Evolutionary conservation across 176 grass and related monocot species (phyloP).

Genomic region (Phoenix dactylifera): DNA sequence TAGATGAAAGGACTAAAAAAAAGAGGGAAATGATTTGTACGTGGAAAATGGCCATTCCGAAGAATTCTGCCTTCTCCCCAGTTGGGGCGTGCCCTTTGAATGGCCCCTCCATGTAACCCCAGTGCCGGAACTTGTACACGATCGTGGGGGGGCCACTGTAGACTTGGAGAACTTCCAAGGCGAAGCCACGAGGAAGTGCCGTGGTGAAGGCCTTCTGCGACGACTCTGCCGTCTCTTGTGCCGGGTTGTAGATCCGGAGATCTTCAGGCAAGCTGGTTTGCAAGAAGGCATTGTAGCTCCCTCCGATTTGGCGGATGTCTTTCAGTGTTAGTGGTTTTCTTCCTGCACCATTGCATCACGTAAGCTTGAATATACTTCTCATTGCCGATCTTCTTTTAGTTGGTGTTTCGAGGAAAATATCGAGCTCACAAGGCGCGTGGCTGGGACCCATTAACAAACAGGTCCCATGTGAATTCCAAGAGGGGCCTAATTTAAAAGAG

Average conservation of each 20-base stretch:
- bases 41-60: slow-evolving; percentile 50
- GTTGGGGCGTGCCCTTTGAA: slow-evolving; percentile 55
- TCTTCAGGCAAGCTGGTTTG: slow-evolving; percentile 40
- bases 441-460: too few relatives aligned
- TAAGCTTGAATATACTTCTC: too few relatives aligned
- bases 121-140: slow-evolving; percentile 69
- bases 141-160: slow-evolving; percentile 49
- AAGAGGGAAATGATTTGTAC: slow-evolving; percentile 4
- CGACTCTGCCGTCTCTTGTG: slow-evolving; percentile 33
- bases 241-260: slow-evolving; percentile 52
- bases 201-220: slow-evolving; percentile 34
- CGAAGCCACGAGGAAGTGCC: slow-evolving; percentile 54
- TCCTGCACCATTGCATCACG: not conserved
- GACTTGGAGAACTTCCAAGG: slow-evolving; percentile 55
- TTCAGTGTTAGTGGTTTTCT: slow-evolving; percentile 9
- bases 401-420: too few relatives aligned
- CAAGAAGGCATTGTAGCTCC: slow-evolving; percentile 67
- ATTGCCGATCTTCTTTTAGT: too few relatives aligned
- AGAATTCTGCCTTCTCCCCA: slow-evolving; percentile 31
- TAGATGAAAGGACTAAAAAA: too few relatives aligned
- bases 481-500: too few relatives aligned
- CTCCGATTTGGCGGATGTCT: too few relatives aligned
- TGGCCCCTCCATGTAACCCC: slow-evolving; percentile 69
- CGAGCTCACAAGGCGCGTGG: too few relatives aligned
- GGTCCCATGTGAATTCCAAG: too few relatives aligned